Conservation (phyloP, 257 asterid genomes). For the Solanum tacnaense region DNA sequence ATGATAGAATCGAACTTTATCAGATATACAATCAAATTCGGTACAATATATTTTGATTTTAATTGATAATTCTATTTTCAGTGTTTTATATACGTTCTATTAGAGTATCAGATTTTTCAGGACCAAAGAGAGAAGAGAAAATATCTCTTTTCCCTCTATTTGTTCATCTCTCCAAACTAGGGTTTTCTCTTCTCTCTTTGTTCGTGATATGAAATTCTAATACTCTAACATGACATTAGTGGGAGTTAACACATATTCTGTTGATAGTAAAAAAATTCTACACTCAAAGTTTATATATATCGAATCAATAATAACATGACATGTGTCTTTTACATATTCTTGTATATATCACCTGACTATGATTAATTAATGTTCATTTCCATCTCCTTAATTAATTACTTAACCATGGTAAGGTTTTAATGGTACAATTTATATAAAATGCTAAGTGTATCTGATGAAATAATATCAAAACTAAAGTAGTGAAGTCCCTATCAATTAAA, state of each 20-base stretch:
- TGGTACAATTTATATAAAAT: not conserved
- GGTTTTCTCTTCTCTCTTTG: no score
- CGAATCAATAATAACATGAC: not conserved
- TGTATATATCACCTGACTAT: not conserved
- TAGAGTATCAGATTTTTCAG: no score
- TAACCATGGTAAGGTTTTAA: not conserved
- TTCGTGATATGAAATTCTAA: no score
- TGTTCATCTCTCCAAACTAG: no score
- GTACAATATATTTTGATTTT: not conserved
- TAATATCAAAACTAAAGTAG: not conserved
- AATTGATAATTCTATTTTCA: not conserved
- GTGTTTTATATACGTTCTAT: not conserved
- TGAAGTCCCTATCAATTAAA: not conserved
- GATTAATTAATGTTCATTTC: not conserved
- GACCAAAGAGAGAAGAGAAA: no score
- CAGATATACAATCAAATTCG: not conserved
- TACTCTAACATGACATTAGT: no score
- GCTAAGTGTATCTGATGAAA: not conserved
- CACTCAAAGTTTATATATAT: not conserved
- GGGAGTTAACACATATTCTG: not conserved
- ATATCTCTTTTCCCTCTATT: no score
- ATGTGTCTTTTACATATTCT: not conserved
- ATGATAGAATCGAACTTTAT: not conserved
- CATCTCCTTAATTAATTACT: not conserved
- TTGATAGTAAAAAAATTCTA: not conserved